Conservation (phyloP, 768 basidiomycete genomes). For the Lactifluus subvellereus region DNA sequence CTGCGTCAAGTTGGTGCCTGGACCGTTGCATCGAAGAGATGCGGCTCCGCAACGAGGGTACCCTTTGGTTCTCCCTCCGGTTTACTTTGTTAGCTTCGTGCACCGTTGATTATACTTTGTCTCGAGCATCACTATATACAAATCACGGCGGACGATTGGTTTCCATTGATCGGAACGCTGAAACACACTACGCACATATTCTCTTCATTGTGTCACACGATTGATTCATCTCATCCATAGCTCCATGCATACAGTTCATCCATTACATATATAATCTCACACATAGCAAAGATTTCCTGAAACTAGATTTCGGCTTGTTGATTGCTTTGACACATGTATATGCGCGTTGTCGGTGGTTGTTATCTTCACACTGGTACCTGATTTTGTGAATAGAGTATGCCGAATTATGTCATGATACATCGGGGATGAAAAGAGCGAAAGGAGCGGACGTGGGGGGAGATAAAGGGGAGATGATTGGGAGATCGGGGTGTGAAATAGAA, state of each 20-base stretch:
- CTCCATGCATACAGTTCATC: background rate
- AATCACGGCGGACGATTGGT: background rate
- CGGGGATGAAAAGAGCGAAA: constrained; percentile 9
- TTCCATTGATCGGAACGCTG: background rate
- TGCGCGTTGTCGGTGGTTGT: background rate
- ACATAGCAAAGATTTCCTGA: background rate
- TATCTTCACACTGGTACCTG: background rate
- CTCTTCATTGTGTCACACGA: background rate
- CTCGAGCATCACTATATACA: background rate
- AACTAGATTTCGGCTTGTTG: background rate
- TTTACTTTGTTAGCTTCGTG: background rate
- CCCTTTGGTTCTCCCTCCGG: background rate
- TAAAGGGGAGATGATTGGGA: background rate
- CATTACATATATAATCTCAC: background rate
- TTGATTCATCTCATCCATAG: constrained; percentile 1
- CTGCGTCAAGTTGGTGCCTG: background rate
- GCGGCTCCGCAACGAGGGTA: background rate
- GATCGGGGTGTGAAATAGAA: constrained; percentile 1
- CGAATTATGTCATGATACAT: background rate
- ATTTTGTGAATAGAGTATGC: background rate
- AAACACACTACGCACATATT: background rate
- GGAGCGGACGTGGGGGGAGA: constrained; percentile 1
- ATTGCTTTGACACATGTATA: background rate
- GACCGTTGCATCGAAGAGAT: background rate
- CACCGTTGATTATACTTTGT: background rate